Conservation (phyloP, 768 basidiomycete species). For the Cyclocybe cylindracea region DNA sequence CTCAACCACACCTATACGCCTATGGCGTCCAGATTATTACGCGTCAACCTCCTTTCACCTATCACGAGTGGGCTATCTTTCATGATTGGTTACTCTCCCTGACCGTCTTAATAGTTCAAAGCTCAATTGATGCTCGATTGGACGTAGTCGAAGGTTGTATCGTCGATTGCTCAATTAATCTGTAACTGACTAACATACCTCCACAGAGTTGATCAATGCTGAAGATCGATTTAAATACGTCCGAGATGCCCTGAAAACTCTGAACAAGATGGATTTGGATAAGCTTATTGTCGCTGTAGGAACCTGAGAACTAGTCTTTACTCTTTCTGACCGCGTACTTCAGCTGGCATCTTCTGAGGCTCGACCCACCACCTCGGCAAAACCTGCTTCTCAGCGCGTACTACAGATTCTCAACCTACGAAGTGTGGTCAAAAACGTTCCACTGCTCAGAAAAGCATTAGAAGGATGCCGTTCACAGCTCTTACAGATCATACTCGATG, state of each 20-base stretch:
- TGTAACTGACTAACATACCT: background rate
- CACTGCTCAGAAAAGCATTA: slow-evolving; percentile 63
- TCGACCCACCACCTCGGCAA: slow-evolving; percentile 51
- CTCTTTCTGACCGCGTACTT: background rate
- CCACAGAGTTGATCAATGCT: slow-evolving; percentile 68
- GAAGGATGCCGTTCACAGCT: slow-evolving; percentile 58
- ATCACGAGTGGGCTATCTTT: slow-evolving; percentile 54
- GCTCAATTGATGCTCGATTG: slow-evolving; percentile 75
- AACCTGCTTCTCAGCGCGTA: slow-evolving; percentile 68
- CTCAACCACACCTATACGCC: slow-evolving; percentile 86
- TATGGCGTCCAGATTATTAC: slow-evolving; percentile 83
- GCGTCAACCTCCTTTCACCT: slow-evolving; percentile 82
- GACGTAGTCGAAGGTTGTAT: slow-evolving; percentile 80
- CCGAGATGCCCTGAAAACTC: slow-evolving; percentile 63
- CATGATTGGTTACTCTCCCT: slow-evolving; percentile 2
- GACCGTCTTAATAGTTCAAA: slow-evolving; percentile 41
- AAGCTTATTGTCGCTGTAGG: slow-evolving; percentile 73
- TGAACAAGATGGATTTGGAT: slow-evolving; percentile 87
- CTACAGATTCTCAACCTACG: slow-evolving; percentile 81
- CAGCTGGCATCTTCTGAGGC: slow-evolving; percentile 72
- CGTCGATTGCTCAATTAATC: background rate
- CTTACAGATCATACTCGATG: slow-evolving; percentile 61
- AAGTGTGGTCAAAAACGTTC: slow-evolving; percentile 67
- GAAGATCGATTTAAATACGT: slow-evolving; percentile 75
- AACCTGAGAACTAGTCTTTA: too few species aligned